Conservation (phyloP, 1,284 basidiomycete genomes). For the Coniferiporia weirii region DNA sequence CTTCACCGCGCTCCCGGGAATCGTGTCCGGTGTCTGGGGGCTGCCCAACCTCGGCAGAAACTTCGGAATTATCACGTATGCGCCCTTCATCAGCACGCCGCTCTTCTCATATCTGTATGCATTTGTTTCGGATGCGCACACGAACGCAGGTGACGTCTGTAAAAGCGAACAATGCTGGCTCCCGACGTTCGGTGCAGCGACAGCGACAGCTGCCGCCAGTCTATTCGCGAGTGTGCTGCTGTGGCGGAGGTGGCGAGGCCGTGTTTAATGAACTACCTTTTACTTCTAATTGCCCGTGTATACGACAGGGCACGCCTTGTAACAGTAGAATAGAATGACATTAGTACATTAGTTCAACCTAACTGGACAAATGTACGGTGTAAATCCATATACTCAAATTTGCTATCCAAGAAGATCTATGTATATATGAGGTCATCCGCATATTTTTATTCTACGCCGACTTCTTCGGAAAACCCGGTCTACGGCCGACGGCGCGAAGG, state of each 20-base stretch:
- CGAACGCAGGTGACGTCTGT: slow-evolving; percentile 43
- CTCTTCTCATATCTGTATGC: slow-evolving; percentile 74
- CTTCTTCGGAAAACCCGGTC: not conserved
- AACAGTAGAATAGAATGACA: too few species aligned
- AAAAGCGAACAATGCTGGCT: slow-evolving; percentile 58
- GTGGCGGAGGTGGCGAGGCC: slow-evolving; percentile 58
- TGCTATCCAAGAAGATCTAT: too few species aligned
- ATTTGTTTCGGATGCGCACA: slow-evolving; percentile 50
- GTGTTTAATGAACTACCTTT: slow-evolving; percentile 35
- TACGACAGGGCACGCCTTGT: too few species aligned
- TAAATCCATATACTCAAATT: too few species aligned
- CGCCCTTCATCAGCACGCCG: slow-evolving; percentile 68
- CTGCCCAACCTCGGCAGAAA: slow-evolving; percentile 63
- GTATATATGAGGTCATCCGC: too few species aligned
- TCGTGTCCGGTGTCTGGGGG: slow-evolving; percentile 68
- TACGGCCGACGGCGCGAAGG: not conserved
- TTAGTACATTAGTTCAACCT: too few species aligned
- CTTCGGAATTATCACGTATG: slow-evolving; percentile 67
- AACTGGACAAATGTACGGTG: too few species aligned
- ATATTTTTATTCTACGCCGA: too few species aligned
- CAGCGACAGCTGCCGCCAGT: slow-evolving; percentile 39
- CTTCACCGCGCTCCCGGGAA: slow-evolving; percentile 65
- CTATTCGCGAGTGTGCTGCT: slow-evolving; percentile 41
- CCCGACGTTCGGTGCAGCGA: slow-evolving; percentile 53
- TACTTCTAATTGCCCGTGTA: too few species aligned